These are phyloP conservation scores for Coemansia sp. DNA, from an alignment of 192 early-diverging fungal genomes.

Conservation along the genomic window DNA sequence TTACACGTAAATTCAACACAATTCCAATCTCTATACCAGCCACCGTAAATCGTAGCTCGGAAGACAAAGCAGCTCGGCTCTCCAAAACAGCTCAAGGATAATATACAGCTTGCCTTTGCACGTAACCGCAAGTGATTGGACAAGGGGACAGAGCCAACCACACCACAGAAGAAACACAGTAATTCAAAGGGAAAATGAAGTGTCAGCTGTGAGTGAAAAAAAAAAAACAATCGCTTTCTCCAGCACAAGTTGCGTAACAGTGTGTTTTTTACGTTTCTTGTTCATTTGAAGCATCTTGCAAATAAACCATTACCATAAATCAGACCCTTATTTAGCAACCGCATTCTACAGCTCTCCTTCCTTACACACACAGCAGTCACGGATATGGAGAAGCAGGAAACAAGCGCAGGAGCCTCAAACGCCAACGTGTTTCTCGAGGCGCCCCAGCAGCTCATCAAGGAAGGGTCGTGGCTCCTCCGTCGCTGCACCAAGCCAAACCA, in stretches of 20 bases:
- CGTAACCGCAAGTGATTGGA: slow-evolving; percentile 3
- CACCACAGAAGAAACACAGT: too few relatives aligned
- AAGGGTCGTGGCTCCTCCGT: slow-evolving; percentile 88
- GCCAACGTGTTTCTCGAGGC: slow-evolving; percentile 72
- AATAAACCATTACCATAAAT: neutral
- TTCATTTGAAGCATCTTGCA: too few relatives aligned
- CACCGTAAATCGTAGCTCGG: neutral
- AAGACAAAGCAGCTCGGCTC: neutral
- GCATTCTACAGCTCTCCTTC: neutral
- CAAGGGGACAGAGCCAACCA: neutral
- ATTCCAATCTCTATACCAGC: neutral
- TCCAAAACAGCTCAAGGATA: neutral
- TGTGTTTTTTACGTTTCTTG: too few relatives aligned
- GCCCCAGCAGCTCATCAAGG: slow-evolving; percentile 90
- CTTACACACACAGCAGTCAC: neutral
- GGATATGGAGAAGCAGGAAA: slow-evolving; percentile 31
- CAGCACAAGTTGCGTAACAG: too few relatives aligned
- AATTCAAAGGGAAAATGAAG: too few relatives aligned
- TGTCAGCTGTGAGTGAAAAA: neutral
- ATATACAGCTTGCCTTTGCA: neutral
- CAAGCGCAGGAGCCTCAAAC: slow-evolving; percentile 5
- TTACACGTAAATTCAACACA: neutral
- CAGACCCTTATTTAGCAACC: neutral
- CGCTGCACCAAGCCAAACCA: slow-evolving; percentile 97
- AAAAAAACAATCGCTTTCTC: neutral